Evolutionary conservation across 495 filamentous ascomycete genomes (phyloP).

Genomic region (Aspergillus heteromorphus): DNA sequence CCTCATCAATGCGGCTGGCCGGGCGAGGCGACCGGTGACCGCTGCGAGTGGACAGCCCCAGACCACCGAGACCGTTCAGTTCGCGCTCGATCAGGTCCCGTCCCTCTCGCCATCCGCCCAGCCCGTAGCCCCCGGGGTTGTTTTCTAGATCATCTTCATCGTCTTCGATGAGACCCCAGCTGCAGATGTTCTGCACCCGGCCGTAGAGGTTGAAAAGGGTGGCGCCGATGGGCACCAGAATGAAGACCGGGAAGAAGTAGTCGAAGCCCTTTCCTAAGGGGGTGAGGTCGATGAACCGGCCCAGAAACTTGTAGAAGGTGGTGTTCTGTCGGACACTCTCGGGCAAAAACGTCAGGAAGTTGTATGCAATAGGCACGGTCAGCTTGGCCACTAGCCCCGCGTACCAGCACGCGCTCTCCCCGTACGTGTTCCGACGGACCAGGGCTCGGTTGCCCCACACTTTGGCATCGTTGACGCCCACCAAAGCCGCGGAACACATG

Average conservation of each 20-base stretch:
- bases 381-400: conserved; percentile 82
- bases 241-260: conserved; percentile 78
- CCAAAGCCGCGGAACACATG: conserved; percentile 82
- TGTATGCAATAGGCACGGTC: conserved; percentile 88
- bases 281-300: conserved; percentile 77
- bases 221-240: conserved; percentile 77
- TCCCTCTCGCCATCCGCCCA: conserved; percentile 89
- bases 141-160: conserved; percentile 70
- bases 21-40: conserved; percentile 29
- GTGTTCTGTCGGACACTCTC: conserved; percentile 59
- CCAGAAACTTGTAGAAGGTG: conserved; percentile 82
- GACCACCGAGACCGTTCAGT: conserved; percentile 56
- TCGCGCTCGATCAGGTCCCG: conserved; percentile 91
- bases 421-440: conserved; percentile 83
- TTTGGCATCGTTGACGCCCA: conserved; percentile 80
- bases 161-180: conserved; percentile 70
- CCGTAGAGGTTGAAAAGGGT: conserved; percentile 85
- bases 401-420: conserved; percentile 92
- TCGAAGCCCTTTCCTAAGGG: conserved; percentile 80
- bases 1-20: conserved; percentile 21
- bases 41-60: conserved; percentile 39
- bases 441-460: conserved; percentile 93
- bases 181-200: conserved; percentile 66
- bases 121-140: conserved; percentile 58
- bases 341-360: conserved; percentile 86